Evolutionary conservation across 768 basidiomycete species (phyloP), one percentile per base, ranked within the genome.

Genomic region (Calocybe gangraenosa): DNA sequence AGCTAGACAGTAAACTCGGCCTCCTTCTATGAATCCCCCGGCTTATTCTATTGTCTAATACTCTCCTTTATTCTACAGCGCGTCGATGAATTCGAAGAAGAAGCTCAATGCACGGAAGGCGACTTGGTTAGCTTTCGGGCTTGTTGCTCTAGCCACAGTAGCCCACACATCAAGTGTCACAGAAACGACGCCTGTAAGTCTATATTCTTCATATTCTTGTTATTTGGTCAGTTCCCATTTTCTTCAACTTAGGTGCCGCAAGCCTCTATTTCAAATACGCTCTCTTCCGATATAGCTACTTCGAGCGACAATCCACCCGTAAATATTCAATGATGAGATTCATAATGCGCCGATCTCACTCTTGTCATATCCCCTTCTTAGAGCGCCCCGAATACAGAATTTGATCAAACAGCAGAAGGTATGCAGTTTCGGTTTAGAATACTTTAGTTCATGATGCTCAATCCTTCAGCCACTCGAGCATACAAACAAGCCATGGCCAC

Each of bases 401-500:
- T 62, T 22, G 74, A 76, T 46, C 73, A 72, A 48, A 68, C 64
- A 40, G 68, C 70, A 15, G 81, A 83, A 71, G 81, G 81, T 81
- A 44, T 32, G 55, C 11, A 40, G 31, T 19, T 38, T 15, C 38
- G 40, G 38, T 11, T 33, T 20, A 40, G n/a, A n/a, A 45, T 32
- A 1, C 19, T 42, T 35, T 22, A 25, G 40, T 15, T 40, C 41
- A 18, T 47, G 18, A 31, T 52, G 53, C 14, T 48, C 41, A 28
- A 25, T 22, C 22, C 7, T 30, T 22, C 50, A 88, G 88, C 87
- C 47, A 63, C 76, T 11, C 76, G 81, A 50, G 88, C 87, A 9
- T 90, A 88, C 66, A 84, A 76, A 58, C 79, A 87, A 61, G 89
- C 89, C 9, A 61, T 87, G 47, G 60, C 75, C 7, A 87, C 86